Conservation (phyloP, 768 basidiomycete species). For the Naematelia aurantialba region DNA sequence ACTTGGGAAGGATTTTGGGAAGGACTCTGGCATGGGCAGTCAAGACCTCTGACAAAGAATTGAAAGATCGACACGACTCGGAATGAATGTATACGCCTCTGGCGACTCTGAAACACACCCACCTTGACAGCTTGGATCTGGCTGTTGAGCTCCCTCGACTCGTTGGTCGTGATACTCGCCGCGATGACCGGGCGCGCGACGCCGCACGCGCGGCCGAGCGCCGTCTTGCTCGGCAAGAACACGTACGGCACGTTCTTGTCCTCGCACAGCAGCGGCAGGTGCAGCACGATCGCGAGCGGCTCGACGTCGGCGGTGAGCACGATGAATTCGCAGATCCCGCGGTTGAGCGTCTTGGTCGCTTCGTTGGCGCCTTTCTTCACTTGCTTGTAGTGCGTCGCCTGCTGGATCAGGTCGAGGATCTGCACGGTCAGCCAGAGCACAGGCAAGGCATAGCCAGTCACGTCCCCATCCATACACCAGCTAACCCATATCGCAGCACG, state of each 20-base stretch:
- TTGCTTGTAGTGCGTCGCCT: slow-evolving; percentile 95
- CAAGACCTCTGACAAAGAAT: too few relatives aligned
- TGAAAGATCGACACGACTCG: too few relatives aligned
- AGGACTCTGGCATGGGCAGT: too few relatives aligned
- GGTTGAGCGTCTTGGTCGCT: slow-evolving; percentile 97
- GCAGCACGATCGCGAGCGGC: slow-evolving; percentile 93
- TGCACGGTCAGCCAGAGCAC: slow-evolving; percentile 51
- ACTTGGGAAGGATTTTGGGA: too few relatives aligned
- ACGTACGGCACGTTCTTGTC: slow-evolving; percentile 99
- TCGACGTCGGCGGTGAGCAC: slow-evolving; percentile 89
- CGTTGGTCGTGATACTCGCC: slow-evolving; percentile 93
- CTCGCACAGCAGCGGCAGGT: slow-evolving; percentile 94
- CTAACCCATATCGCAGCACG: too few relatives aligned
- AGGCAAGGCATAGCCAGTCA: too few relatives aligned
- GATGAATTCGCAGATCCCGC: slow-evolving; percentile 96
- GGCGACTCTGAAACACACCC: slow-evolving; percentile 12
- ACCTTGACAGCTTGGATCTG: slow-evolving; percentile 84
- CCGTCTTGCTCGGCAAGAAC: slow-evolving; percentile 91
- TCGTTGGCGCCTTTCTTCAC: slow-evolving; percentile 99
- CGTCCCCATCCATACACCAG: too few relatives aligned
- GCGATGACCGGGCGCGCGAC: slow-evolving; percentile 93
- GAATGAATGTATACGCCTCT: neutral
- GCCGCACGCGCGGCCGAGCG: slow-evolving; percentile 91
- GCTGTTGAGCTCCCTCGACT: slow-evolving; percentile 80
- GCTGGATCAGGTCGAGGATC: slow-evolving; percentile 94